A percentile compares a stretch with the other conserved stretches of the same genome.
These are phyloP conservation scores for Malus fusca DNA, from an alignment of 306 rosid genomes.

Conservation along the genomic window DNA sequence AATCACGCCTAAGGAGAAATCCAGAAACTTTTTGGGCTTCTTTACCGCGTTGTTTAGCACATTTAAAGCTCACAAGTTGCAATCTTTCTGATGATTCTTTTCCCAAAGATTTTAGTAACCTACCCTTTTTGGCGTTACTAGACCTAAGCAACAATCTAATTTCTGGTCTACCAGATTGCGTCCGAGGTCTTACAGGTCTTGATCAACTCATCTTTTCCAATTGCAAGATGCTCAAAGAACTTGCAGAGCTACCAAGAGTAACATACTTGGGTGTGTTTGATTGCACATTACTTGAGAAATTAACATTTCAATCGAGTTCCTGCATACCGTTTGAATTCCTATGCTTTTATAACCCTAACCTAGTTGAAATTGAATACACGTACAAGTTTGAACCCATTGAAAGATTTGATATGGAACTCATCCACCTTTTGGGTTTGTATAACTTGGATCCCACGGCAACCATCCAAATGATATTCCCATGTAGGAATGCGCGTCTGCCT, in stretches of 20 bases:
- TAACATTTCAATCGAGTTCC: neutral
- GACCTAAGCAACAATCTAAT: neutral
- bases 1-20: neutral
- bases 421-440: neutral
- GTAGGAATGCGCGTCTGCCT: too few relatives aligned
- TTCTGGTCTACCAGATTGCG: neutral
- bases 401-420: neutral
- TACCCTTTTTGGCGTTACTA: neutral
- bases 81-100: neutral
- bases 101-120: neutral
- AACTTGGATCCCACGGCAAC: neutral
- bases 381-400: neutral
- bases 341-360: neutral
- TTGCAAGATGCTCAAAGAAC: neutral
- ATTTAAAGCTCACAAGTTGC: neutral
- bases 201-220: neutral
- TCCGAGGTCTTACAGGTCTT: neutral
- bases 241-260: neutral
- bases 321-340: neutral
- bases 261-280: neutral
- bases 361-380: neutral
- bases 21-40: too few relatives aligned
- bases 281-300: neutral
- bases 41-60: neutral
- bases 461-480: neutral